These are phyloP conservation scores for Aspergillus japonicus DNA, from an alignment of 2,329 filamentous ascomycete species.

Conservation along the genomic window DNA sequence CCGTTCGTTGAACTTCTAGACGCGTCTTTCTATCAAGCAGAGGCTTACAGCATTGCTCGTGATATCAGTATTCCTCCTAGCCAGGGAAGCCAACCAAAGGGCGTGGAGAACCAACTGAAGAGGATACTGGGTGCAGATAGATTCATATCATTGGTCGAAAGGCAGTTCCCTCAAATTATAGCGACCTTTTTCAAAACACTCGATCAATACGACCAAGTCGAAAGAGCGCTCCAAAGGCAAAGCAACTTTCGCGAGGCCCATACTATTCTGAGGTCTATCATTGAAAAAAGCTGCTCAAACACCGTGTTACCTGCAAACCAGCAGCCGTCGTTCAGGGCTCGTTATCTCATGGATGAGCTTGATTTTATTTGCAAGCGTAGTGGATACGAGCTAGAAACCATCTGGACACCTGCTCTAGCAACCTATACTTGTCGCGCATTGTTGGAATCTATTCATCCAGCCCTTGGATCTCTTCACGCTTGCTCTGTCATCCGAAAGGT, in stretches of 20 bases:
- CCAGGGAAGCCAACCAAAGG: conserved; percentile 49
- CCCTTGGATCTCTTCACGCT: conserved; percentile 81
- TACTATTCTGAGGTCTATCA: conserved; percentile 67
- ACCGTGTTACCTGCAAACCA: conserved; percentile 71
- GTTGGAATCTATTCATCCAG: conserved; percentile 75
- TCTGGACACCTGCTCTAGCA: conserved; percentile 77
- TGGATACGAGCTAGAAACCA: conserved; percentile 59
- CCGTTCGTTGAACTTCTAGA: conserved; percentile 60
- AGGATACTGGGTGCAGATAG: conserved; percentile 65
- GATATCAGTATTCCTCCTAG: conserved; percentile 58
- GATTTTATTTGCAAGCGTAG: conserved; percentile 74
- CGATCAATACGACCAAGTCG: conserved; percentile 72
- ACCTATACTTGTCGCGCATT: conserved; percentile 73
- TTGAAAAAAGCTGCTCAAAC: conserved; percentile 63
- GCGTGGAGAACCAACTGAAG: conserved; percentile 64
- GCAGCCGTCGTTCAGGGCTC: conserved; percentile 81
- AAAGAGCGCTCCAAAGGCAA: conserved; percentile 64
- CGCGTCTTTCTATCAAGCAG: conserved; percentile 70
- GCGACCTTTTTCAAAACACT: conserved; percentile 73
- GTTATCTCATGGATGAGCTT: conserved; percentile 72
- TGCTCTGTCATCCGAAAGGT: conserved; percentile 85
- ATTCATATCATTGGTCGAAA: conserved; percentile 63
- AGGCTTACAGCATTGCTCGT: conserved; percentile 80
- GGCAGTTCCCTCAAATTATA: conserved; percentile 74
- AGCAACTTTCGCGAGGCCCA: conserved; percentile 60